Conservation (phyloP, 169 alveolate genomes). For the Condylostoma magnum region DNA sequence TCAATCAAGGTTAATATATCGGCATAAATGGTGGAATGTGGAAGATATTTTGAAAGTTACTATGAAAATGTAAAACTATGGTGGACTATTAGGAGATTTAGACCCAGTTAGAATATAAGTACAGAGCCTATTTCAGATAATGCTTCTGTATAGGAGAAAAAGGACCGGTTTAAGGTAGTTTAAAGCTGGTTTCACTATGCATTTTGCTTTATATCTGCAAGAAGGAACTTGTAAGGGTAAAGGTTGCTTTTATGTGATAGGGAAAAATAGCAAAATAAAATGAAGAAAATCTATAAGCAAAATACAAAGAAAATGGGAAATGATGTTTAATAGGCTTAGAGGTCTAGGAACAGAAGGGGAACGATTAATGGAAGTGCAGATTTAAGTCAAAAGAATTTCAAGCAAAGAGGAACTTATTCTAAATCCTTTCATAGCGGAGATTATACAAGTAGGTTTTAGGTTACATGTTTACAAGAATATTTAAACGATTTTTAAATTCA, state of each 20-base stretch:
- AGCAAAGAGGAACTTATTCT: no score
- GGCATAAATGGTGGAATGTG: conserved; percentile 4
- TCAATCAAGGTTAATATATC: not conserved
- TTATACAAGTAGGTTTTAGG: no score
- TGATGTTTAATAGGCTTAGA: no score
- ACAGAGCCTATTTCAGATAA: not conserved
- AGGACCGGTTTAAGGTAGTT: not conserved
- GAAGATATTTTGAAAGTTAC: conserved; percentile 1
- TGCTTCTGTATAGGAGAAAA: not conserved
- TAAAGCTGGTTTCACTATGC: conserved; percentile 23
- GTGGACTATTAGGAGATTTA: not conserved
- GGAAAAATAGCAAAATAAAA: not conserved
- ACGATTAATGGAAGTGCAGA: no score
- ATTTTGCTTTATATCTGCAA: not conserved
- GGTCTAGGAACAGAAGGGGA: no score
- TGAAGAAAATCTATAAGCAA: not conserved
- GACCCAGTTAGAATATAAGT: conserved; percentile 2
- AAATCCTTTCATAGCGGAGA: no score
- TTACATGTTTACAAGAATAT: no score
- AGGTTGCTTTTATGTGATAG: not conserved
- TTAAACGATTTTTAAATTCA: no score
- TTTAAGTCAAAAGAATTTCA: no score
- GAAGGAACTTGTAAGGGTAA: no score
- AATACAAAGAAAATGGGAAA: no score
- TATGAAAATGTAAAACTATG: not conserved